A percentile compares a stretch with the other conserved stretches of the same genome.
Evolutionary conservation across 2,329 filamentous ascomycete species (phyloP).

Genomic region (Proliferodiscus dingleyae): DNA sequence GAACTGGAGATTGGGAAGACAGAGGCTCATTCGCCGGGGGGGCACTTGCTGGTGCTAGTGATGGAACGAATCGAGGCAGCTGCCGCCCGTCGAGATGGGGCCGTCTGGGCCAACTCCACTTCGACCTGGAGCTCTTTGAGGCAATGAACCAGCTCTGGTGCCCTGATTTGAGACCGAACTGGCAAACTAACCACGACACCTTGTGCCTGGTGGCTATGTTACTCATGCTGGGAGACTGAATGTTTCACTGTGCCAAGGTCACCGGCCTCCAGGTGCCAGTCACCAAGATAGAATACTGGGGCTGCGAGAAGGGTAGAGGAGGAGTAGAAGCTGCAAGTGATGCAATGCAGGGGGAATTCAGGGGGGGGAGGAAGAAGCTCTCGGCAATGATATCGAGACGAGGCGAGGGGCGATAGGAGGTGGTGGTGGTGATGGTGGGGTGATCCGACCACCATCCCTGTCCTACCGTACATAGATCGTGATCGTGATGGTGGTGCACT

Average conservation of each 20-base stretch:
- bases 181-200: background rate
- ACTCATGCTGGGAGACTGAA: background rate
- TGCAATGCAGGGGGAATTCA: background rate
- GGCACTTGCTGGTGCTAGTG: background rate
- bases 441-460: background rate
- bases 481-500: too few relatives aligned
- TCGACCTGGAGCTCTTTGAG: background rate
- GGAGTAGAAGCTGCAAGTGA: background rate
- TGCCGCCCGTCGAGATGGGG: background rate
- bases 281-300: background rate
- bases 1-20: background rate
- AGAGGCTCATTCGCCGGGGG: background rate
- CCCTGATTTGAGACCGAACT: background rate
- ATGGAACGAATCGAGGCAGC: background rate
- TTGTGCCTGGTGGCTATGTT: background rate
- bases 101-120: background rate
- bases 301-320: background rate
- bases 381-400: background rate
- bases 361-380: background rate
- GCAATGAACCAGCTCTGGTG: background rate
- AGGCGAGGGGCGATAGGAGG: too few relatives aligned
- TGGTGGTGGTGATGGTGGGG: too few relatives aligned
- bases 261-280: too few relatives aligned
- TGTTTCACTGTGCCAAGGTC: slow-evolving; percentile 1
- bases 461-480: too few relatives aligned